Evolutionary conservation across 495 filamentous ascomycete genomes (phyloP).

Genomic region (Neurospora sp.): DNA sequence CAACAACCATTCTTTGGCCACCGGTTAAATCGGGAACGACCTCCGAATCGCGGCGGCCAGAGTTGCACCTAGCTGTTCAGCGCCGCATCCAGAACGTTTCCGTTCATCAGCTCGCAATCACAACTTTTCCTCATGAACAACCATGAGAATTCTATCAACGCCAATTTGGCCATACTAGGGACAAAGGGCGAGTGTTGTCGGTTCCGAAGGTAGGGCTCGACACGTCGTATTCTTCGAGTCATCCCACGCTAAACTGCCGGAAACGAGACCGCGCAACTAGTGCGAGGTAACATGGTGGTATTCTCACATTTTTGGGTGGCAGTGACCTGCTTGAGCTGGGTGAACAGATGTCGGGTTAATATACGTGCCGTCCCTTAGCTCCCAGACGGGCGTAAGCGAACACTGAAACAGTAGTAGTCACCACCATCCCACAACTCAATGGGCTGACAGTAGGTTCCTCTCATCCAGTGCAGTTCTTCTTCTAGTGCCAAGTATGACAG

Average conservation of each 20-base stretch:
- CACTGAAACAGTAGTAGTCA: background rate
- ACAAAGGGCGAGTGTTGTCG: background rate
- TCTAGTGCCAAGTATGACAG: background rate
- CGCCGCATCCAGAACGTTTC: background rate
- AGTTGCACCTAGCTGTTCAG: background rate
- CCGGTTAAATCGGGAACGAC: background rate
- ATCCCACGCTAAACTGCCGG: background rate
- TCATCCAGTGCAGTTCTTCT: background rate
- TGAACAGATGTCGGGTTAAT: background rate
- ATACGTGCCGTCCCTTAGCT: background rate
- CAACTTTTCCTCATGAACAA: background rate
- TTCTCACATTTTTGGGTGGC: background rate
- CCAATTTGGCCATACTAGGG: background rate
- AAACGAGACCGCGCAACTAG: background rate
- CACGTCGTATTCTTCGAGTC: background rate
- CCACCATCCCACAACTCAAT: background rate
- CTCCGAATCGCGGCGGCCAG: background rate
- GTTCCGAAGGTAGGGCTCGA: background rate
- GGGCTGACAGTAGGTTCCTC: background rate
- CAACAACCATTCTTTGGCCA: background rate
- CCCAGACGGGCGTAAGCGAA: background rate
- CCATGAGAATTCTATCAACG: background rate
- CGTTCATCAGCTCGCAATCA: background rate
- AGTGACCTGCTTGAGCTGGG: background rate
- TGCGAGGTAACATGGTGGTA: background rate